These are phyloP conservation scores for Fusarium vanettenii DNA, from an alignment of 2,329 filamentous ascomycete genomes.

Conservation along the genomic window DNA sequence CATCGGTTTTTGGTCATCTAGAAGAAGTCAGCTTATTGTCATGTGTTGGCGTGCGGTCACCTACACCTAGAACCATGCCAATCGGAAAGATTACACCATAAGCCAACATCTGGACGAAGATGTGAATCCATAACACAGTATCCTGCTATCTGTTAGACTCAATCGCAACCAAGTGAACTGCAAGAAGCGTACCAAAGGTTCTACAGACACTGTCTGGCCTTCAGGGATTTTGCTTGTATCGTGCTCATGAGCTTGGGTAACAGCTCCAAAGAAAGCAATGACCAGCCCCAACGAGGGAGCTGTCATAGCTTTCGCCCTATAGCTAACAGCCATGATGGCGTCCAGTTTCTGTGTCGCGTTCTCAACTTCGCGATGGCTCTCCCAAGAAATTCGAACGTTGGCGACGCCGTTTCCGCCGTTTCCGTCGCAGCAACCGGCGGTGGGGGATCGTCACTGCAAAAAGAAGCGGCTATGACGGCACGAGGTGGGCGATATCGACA, in stretches of 20 bases:
- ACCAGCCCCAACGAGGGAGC: constrained; percentile 35
- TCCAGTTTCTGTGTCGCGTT: constrained; percentile 8
- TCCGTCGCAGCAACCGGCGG: constrained; percentile 3
- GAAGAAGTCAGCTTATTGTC: constrained; percentile 1
- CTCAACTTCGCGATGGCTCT: neutral
- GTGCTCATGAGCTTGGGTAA: constrained; percentile 58
- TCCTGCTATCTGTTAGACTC: constrained; percentile 66
- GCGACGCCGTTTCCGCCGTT: neutral
- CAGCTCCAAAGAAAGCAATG: constrained; percentile 39
- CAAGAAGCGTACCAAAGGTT: constrained; percentile 73
- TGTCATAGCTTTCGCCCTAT: constrained; percentile 20
- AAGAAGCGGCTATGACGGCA: constrained; percentile 22
- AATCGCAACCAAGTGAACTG: neutral
- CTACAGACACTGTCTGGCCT: constrained; percentile 75
- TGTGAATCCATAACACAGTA: constrained; percentile 91
- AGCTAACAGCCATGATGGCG: constrained; percentile 35
- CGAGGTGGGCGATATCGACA: neutral
- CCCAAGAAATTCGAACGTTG: neutral
- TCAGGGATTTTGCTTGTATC: constrained; percentile 70
- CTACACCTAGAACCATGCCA: constrained; percentile 93
- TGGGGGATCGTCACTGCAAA: constrained; percentile 34
- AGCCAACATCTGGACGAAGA: constrained; percentile 85
- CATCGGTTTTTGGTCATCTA: constrained; percentile 90
- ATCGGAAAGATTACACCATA: constrained; percentile 94
- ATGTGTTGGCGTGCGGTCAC: constrained; percentile 45